Conservation (phyloP, 1,284 basidiomycete genomes). For the Austroboletus olivaceoglutinosus region DNA sequence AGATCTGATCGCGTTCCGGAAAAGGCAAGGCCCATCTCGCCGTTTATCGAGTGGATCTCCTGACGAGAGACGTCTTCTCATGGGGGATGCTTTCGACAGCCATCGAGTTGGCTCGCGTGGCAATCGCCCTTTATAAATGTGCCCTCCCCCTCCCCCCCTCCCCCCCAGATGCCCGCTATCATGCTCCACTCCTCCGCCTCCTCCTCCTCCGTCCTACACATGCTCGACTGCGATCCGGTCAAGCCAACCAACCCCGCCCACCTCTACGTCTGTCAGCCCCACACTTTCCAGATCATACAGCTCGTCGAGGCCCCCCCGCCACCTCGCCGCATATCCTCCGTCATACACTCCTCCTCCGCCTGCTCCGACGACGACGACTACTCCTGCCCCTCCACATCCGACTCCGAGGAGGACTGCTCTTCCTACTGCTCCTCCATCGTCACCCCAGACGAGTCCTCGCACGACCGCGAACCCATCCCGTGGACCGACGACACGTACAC, state of each 20-base stretch:
- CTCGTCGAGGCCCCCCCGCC: conserved; percentile 67
- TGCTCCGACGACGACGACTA: conserved; percentile 37
- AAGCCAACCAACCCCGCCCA: conserved; percentile 35
- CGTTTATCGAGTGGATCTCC: conserved; percentile 26
- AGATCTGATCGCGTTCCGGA: conserved; percentile 16
- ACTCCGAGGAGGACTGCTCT: conserved; percentile 45
- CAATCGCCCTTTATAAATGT: conserved; percentile 24
- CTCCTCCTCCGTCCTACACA: conserved; percentile 25
- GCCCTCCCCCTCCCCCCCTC: not conserved
- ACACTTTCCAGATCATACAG: conserved; percentile 65
- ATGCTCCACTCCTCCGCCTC: conserved; percentile 34
- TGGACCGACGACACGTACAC: conserved; percentile 52
- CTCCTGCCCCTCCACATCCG: conserved; percentile 39
- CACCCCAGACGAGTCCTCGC: conserved; percentile 28
- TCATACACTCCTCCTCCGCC: conserved; percentile 34
- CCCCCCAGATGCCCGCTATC: conserved; percentile 10
- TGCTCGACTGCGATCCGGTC: conserved; percentile 33
- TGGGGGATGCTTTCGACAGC: conserved; percentile 15
- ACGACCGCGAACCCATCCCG: conserved; percentile 16
- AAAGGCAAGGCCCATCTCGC: conserved; percentile 13
- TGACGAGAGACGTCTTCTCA: conserved; percentile 4
- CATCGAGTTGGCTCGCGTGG: conserved; percentile 31
- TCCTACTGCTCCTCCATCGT: conserved; percentile 69
- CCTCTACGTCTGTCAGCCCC: conserved; percentile 51
- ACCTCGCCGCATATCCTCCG: conserved; percentile 42